Evolutionary conservation across 2,329 filamentous ascomycete species (phyloP).

Genomic region (Sphaceloma murrayae): DNA sequence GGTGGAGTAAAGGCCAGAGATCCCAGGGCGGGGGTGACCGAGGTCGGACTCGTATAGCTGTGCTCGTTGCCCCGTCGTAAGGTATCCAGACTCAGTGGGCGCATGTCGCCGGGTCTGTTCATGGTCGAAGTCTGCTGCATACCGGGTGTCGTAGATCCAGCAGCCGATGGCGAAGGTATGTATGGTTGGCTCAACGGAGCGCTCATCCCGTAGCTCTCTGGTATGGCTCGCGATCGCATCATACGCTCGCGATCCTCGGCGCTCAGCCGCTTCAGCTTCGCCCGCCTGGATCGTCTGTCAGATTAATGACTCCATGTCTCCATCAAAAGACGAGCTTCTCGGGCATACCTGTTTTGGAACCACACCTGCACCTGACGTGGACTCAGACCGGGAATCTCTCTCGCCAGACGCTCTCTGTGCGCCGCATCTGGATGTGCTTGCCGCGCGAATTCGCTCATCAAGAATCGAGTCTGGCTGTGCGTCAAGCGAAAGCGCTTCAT

Average conservation of each 20-base stretch:
- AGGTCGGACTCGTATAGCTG: conserved; percentile 49
- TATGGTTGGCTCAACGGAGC: conserved; percentile 27
- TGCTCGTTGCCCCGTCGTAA: conserved; percentile 59
- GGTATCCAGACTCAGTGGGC: conserved; percentile 59
- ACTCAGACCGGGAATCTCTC: conserved; percentile 84
- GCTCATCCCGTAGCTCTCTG: conserved; percentile 51
- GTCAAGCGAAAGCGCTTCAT: conserved; percentile 84
- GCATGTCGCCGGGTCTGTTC: conserved; percentile 45
- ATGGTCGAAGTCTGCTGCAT: conserved; percentile 2
- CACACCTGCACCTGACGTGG: conserved; percentile 93
- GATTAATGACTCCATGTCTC: conserved; percentile 7
- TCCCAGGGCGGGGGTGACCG: conserved; percentile 58
- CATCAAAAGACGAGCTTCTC: not conserved
- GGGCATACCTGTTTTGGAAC: conserved; percentile 86
- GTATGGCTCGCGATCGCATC: conserved; percentile 50
- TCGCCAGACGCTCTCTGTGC: conserved; percentile 74
- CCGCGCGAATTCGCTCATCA: conserved; percentile 95
- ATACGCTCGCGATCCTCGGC: conserved; percentile 53
- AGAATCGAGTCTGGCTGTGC: conserved; percentile 90
- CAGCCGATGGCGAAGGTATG: conserved; percentile 1
- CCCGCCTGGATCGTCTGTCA: conserved; percentile 37
- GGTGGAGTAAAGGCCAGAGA: conserved; percentile 55
- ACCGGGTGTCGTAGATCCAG: not conserved
- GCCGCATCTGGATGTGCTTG: conserved; percentile 90
- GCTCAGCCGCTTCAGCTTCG: conserved; percentile 52